Evolutionary conservation across 2,329 filamentous ascomycete species (phyloP).

Genomic region (Aureobasidium sp.): DNA sequence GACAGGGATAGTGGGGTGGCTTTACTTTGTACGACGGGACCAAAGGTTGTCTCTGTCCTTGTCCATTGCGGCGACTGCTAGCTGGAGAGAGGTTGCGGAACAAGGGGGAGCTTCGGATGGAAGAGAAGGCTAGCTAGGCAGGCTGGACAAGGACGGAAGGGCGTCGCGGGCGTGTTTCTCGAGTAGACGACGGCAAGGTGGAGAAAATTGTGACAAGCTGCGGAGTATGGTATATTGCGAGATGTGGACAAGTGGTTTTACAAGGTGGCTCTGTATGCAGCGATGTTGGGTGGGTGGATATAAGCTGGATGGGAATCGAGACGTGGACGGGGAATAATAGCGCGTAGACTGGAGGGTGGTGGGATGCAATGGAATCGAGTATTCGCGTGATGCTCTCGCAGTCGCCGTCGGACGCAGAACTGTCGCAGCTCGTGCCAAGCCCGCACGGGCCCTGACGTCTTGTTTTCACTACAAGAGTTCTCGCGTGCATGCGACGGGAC

Average conservation of each 20-base stretch:
- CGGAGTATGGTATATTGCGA: neutral
- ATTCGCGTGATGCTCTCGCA: conserved; percentile 2
- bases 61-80: conserved; percentile 15
- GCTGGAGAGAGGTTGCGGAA: neutral
- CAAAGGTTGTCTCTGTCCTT: conserved; percentile 42
- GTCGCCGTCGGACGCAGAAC: conserved; percentile 8
- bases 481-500: conserved; percentile 17
- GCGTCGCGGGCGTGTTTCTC: neutral
- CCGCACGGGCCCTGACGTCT: conserved; percentile 3
- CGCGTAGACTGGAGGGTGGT: neutral
- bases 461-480: conserved; percentile 14
- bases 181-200: neutral
- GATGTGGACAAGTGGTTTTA: neutral
- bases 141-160: conserved; percentile 10
- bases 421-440: conserved; percentile 10
- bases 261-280: neutral
- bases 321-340: neutral
- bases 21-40: conserved; percentile 77
- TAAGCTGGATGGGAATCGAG: neutral
- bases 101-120: neutral
- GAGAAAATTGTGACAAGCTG: conserved; percentile 12
- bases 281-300: neutral
- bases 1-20: conserved; percentile 23
- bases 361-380: neutral
- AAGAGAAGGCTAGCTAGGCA: conserved; percentile 7